Percentiles rank a stretch among this genome's conserved stretches.
These are phyloP conservation scores for Backusella tuberculispora DNA, from an alignment of 192 early-diverging fungal species.

Conservation along the genomic window DNA sequence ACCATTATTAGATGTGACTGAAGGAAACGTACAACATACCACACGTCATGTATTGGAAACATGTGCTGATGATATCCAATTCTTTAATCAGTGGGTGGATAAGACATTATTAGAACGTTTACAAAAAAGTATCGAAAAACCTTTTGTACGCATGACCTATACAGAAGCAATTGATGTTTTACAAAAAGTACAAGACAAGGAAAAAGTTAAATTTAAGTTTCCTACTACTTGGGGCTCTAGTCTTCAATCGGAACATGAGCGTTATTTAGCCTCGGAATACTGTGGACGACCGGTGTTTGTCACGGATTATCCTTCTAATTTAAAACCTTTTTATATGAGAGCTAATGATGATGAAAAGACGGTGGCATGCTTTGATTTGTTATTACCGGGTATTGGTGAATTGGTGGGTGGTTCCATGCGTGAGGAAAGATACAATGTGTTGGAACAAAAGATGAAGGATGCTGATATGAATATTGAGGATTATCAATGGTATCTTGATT, in stretches of 20 bases:
- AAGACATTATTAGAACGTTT: conserved; percentile 46
- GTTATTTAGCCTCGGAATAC: conserved; percentile 69
- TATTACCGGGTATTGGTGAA: conserved; percentile 86
- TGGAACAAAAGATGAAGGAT: conserved; percentile 56
- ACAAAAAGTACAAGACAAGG: conserved; percentile 48
- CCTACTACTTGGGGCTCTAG: conserved; percentile 72
- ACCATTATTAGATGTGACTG: conserved; percentile 70
- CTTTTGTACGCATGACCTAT: conserved; percentile 78
- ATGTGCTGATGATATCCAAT: conserved; percentile 57
- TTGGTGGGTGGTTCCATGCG: conserved; percentile 84
- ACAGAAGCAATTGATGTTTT: conserved; percentile 78
- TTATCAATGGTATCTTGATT: conserved; percentile 84
- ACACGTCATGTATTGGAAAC: conserved; percentile 60
- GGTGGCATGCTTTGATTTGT: conserved; percentile 82
- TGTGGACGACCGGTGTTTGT: conserved; percentile 85
- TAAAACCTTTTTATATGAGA: conserved; percentile 94
- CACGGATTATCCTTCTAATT: conserved; percentile 77
- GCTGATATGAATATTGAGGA: conserved; percentile 64
- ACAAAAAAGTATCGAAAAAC: conserved; percentile 44
- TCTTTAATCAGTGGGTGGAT: conserved; percentile 65
- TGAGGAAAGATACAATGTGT: conserved; percentile 64
- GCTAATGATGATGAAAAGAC: conserved; percentile 60
- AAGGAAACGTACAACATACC: conserved; percentile 62
- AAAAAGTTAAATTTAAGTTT: conserved; percentile 56
- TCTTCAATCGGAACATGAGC: conserved; percentile 87